Evolutionary conservation across 768 basidiomycete genomes (phyloP).

Genomic region (Macrolepiota fuliginosa): DNA sequence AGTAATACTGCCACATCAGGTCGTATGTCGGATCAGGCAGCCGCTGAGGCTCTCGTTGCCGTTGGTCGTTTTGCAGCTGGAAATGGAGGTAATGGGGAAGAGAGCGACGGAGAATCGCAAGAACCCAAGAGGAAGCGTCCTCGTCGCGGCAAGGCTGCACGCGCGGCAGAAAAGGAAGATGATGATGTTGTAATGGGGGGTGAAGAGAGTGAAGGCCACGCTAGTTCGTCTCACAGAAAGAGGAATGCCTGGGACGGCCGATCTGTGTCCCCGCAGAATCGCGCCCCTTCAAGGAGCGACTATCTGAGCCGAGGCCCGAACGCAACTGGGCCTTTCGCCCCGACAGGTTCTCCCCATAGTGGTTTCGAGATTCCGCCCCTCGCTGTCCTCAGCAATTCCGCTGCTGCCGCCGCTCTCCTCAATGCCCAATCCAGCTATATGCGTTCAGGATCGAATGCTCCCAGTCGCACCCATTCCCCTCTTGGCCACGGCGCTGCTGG

Average conservation of each 20-base stretch:
- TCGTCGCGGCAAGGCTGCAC: conserved; percentile 31
- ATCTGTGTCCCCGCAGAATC: conserved; percentile 31
- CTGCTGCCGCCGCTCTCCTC: conserved; percentile 28
- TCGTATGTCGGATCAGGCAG: conserved; percentile 77
- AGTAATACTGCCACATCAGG: conserved; percentile 25
- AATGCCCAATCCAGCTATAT: conserved; percentile 54
- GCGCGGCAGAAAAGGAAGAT: conserved; percentile 31
- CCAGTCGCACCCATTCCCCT: conserved; percentile 74
- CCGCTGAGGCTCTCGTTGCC: conserved; percentile 84
- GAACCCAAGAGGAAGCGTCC: conserved; percentile 62
- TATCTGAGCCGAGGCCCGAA: conserved; percentile 9
- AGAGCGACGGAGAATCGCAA: conserved; percentile 43
- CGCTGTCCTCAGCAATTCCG: conserved; percentile 34
- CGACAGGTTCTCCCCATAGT: conserved; percentile 22
- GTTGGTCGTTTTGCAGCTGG: conserved; percentile 58
- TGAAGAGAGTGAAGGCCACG: conserved; percentile 26
- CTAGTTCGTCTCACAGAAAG: conserved; percentile 14
- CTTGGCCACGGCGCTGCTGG: conserved; percentile 42
- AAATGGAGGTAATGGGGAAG: conserved; percentile 30
- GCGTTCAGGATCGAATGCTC: conserved; percentile 62
- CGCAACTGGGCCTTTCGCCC: conserved; percentile 9
- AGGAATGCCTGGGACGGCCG: conserved; percentile 24
- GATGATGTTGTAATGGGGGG: conserved; percentile 52
- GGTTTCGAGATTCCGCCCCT: conserved; percentile 68
- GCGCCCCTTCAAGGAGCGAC: conserved; percentile 30